Base-by-base conservation (phyloP, 148 eudicot genomes). In the Oxyria digyna region DNA sequence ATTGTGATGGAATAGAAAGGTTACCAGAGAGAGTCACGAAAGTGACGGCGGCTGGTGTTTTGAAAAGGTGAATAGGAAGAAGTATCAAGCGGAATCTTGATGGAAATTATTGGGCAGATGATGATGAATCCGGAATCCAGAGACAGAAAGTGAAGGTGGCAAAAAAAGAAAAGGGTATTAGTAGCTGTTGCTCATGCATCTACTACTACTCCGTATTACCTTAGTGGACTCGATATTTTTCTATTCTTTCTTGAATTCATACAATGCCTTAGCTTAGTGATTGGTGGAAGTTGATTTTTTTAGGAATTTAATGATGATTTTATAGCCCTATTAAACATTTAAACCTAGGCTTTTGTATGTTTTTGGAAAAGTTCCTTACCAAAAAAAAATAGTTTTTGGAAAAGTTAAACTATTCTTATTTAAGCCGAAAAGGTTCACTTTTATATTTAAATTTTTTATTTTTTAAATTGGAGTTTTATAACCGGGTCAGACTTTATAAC, bases 161-260 rank as follows among this genome's bases (percentile, higher is more conserved):
- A 27, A 14, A 29, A 26, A 27, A 14, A 14, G 5, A 15, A 29
- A 43, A 1, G 48, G 48, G 48, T 52, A 24, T 21, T 52, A 29
- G 31, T 52, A 8, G 59, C 59, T 52, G 29, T 52, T 21, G 59
- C 59, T 52, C 59, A 52, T 52, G 59, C 59, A 52, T 52, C 59
- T 52, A 10, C 59, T 18, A 52, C 59, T 29, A 52, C 59, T 52
- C 10, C 29, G 6, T 35, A 35, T 2, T 35, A 35, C 6, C 38
- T 6, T n/a, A n/a, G n/a, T n/a, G n/a, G n/a, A n/a, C n/a, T n/a
- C n/a, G n/a, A n/a, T n/a, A n/a, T 6, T 31, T 29, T 55, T 27
- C 37, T 10, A 38, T 27, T 14, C 2, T 29, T 13, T 14, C 37
- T 57, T 57, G 21, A 54, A 54, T 21, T 54, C 62, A 54, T 54